phyloP scores from a whole-genome alignment of 2,329 filamentous ascomycete genomes.

The Alternaria solani region DNA sequence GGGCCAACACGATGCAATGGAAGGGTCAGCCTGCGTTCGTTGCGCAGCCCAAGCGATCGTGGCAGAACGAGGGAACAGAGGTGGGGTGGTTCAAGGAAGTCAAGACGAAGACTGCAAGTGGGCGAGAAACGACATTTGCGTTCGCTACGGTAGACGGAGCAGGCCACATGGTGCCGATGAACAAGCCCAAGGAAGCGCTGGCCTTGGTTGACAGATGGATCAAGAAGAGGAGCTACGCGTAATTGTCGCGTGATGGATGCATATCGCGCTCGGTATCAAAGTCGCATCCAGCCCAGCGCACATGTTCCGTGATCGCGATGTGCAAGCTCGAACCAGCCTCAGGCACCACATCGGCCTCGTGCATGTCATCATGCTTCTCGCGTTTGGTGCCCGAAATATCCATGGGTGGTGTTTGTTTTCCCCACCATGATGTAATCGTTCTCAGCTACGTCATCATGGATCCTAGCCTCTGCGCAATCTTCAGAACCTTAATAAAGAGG shows the following conservation, averaged over 20 bases:
- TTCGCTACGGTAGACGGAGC: conserved; percentile 51
- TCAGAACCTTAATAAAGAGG: conserved; percentile 20
- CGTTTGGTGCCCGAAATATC: conserved; percentile 25
- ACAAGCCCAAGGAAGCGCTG: conserved; percentile 44
- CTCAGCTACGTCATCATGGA: conserved; percentile 32
- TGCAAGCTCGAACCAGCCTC: conserved; percentile 4
- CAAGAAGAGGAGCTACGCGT: conserved; percentile 41
- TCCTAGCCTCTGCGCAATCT: conserved; percentile 18
- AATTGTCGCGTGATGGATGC: conserved; percentile 6
- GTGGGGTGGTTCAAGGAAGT: conserved; percentile 49
- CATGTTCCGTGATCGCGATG: conserved; percentile 2
- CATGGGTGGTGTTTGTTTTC: conserved; percentile 22
- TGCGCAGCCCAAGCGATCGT: conserved; percentile 39
- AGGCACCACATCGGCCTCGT: conserved; percentile 12
- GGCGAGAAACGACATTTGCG: conserved; percentile 44
- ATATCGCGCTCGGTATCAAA: neutral
- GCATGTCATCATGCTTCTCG: conserved; percentile 21
- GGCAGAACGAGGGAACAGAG: conserved; percentile 34
- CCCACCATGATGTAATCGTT: conserved; percentile 37
- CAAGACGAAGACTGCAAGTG: conserved; percentile 36
- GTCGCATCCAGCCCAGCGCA: neutral
- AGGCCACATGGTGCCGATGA: conserved; percentile 54
- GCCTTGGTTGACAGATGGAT: conserved; percentile 43
- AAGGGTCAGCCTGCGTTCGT: conserved; percentile 56
- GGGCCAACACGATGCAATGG: conserved; percentile 55